Conservation (phyloP, 2,329 filamentous ascomycete genomes). For the Ophiostoma sp. region DNA sequence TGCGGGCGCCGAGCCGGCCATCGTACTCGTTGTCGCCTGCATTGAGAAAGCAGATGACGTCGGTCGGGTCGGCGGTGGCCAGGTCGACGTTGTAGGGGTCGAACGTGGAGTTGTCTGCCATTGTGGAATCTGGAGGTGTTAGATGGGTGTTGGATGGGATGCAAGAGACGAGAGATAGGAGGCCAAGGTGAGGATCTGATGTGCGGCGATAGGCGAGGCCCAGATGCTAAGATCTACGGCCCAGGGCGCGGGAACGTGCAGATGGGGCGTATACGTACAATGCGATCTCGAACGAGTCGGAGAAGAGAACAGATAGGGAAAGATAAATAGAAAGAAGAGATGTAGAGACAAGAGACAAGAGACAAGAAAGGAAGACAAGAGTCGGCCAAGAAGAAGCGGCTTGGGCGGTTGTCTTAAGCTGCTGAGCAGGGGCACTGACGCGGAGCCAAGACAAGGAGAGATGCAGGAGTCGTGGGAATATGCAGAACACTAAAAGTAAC, state of each 20-base stretch:
- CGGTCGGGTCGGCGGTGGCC: constrained; percentile 37
- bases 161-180: not conserved
- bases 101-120: constrained; percentile 29
- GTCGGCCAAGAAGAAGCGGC: not conserved
- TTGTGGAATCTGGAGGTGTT: not conserved
- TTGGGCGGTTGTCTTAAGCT: not conserved
- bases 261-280: not conserved
- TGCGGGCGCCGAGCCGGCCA: constrained; percentile 56
- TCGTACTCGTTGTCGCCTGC: constrained; percentile 48
- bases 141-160: not conserved
- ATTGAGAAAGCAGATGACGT: constrained; percentile 49
- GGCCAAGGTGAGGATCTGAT: not conserved
- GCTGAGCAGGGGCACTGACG: not conserved
- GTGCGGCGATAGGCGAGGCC: not conserved
- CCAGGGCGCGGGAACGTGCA: not conserved
- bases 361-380: no score
- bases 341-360: not conserved
- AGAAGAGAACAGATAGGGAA: not conserved
- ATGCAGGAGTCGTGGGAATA: not conserved
- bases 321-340: not conserved
- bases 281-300: not conserved
- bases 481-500: not conserved
- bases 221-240: not conserved
- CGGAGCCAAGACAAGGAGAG: not conserved
- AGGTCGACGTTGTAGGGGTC: constrained; percentile 43